Evolutionary conservation across 1,139 yeast genomes (phyloP).

Genomic region (Blastobotrys buckinghamii): DNA sequence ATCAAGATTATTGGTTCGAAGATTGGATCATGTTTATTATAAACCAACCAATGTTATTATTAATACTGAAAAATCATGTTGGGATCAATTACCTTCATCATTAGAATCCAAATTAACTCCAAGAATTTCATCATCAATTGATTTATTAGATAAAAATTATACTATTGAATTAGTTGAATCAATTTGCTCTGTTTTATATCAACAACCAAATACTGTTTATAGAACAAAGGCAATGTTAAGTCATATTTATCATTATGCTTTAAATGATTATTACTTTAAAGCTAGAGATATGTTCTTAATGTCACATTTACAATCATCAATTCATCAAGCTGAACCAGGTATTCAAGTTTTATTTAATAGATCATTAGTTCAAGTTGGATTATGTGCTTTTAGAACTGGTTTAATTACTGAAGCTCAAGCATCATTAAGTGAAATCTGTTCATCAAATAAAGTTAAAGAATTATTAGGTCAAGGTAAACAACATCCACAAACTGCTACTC

Average conservation of each 20-base stretch:
- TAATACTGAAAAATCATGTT: conserved; percentile 64
- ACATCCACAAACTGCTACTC: conserved; percentile 46
- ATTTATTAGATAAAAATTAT: conserved; percentile 28
- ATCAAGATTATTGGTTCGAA: conserved; percentile 72
- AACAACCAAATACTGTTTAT: conserved; percentile 61
- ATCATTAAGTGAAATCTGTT: conserved; percentile 80
- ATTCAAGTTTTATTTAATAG: conserved; percentile 92
- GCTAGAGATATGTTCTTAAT: conserved; percentile 85
- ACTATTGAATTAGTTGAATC: conserved; percentile 56
- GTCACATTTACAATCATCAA: conserved; percentile 77
- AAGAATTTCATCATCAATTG: conserved; percentile 19
- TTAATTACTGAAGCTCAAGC: conserved; percentile 83
- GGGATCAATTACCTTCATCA: conserved; percentile 44
- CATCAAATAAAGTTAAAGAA: conserved; percentile 83
- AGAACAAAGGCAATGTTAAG: conserved; percentile 80
- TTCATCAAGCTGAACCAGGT: conserved; percentile 77
- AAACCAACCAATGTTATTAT: conserved; percentile 75
- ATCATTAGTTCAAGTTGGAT: conserved; percentile 90
- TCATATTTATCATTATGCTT: conserved; percentile 86
- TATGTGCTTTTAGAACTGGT: conserved; percentile 92
- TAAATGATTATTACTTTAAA: conserved; percentile 71
- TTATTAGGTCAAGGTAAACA: conserved; percentile 77
- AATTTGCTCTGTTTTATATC: conserved; percentile 59
- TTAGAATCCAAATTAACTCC: conserved; percentile 36
- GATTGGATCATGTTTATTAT: conserved; percentile 91